Conservation (phyloP, 2,329 filamentous ascomycete species). For the Arthroderma uncinatum region DNA sequence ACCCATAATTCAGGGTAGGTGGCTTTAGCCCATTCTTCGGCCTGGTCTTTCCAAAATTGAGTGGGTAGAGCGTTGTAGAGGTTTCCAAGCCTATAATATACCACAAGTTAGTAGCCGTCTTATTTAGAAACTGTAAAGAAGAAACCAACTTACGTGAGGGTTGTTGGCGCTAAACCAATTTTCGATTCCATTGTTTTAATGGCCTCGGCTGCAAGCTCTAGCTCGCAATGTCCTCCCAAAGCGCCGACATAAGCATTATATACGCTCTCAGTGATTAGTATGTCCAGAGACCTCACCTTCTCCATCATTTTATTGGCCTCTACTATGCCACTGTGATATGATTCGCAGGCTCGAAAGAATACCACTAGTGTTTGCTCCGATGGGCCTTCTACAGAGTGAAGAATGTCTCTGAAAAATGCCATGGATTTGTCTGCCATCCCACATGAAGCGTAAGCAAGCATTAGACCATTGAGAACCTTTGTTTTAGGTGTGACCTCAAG, state of each 20-base stretch:
- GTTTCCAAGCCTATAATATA: conserved; percentile 51
- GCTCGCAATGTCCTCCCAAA: conserved; percentile 59
- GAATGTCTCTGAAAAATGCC: conserved; percentile 74
- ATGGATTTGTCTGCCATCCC: conserved; percentile 56
- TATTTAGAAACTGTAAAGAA: not conserved
- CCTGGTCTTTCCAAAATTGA: conserved; percentile 53
- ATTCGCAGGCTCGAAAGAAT: conserved; percentile 68
- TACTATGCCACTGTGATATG: conserved; percentile 33
- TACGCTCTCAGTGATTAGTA: conserved; percentile 62
- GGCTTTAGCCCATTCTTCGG: conserved; percentile 62
- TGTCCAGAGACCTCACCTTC: conserved; percentile 57
- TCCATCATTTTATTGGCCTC: conserved; percentile 43
- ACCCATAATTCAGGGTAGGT: conserved; percentile 60
- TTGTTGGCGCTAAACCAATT: conserved; percentile 56
- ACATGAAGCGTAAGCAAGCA: conserved; percentile 69
- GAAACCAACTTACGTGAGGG: conserved; percentile 53
- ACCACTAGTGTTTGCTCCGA: conserved; percentile 69
- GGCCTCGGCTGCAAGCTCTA: conserved; percentile 55
- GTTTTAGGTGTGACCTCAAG: conserved; percentile 67
- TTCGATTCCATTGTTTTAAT: conserved; percentile 56
- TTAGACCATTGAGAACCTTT: conserved; percentile 66
- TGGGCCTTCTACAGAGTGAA: conserved; percentile 73
- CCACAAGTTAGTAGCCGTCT: not conserved
- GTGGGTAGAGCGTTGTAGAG: conserved; percentile 64
- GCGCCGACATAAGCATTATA: conserved; percentile 69